These are phyloP conservation scores for Hordeum marinum DNA, from an alignment of 176 grass and related monocot species.

Conservation along the genomic window DNA sequence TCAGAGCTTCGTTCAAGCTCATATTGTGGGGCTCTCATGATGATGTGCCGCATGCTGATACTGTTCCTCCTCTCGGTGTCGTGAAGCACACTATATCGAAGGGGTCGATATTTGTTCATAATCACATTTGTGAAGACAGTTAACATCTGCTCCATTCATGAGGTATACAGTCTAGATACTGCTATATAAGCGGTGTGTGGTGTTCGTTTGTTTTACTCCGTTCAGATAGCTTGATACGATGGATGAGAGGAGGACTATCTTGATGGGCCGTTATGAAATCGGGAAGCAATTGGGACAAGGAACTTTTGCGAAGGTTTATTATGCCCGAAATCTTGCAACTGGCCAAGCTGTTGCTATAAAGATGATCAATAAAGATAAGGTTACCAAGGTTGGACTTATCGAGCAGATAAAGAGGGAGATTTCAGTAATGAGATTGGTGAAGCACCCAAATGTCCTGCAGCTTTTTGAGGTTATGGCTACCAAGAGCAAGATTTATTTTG, in stretches of 20 bases:
- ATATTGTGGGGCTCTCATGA: constrained; percentile 7
- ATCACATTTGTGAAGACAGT: constrained; percentile 46
- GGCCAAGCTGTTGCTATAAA: constrained; percentile 87
- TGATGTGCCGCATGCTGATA: constrained; percentile 23
- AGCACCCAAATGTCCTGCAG: constrained; percentile 81
- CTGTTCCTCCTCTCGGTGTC: background rate
- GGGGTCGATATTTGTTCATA: constrained; percentile 13
- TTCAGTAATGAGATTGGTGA: constrained; percentile 84
- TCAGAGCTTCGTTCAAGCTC: constrained; percentile 18
- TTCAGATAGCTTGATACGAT: constrained; percentile 27
- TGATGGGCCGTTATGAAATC: constrained; percentile 82
- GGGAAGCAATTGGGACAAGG: constrained; percentile 89
- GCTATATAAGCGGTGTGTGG: background rate
- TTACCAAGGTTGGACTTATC: constrained; percentile 75
- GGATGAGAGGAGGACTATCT: constrained; percentile 54
- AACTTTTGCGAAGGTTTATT: constrained; percentile 92
- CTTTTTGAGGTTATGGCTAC: constrained; percentile 93
- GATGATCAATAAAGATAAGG: constrained; percentile 92
- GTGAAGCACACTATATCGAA: constrained; percentile 24
- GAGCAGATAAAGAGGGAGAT: constrained; percentile 97
- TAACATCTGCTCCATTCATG: constrained; percentile 10
- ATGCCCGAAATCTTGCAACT: constrained; percentile 70
- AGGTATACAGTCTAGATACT: background rate
- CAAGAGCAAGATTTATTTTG: constrained; percentile 93
- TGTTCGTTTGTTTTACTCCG: background rate